Conservation (phyloP, 164 flowering plant genomes). For the Tetrastigma voinierianum region DNA sequence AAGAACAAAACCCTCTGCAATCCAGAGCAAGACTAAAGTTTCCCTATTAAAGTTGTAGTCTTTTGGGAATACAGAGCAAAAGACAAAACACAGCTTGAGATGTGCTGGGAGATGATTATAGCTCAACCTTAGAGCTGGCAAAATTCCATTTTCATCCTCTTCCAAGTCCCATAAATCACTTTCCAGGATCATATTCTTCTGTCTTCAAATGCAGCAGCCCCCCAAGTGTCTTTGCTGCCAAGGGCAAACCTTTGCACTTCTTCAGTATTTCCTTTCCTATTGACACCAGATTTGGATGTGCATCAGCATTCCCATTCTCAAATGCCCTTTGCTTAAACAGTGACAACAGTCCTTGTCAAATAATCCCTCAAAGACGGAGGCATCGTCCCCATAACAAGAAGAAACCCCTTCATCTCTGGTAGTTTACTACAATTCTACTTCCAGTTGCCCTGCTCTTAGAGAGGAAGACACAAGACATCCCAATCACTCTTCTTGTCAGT, state of each 20-base stretch:
- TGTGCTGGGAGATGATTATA: not conserved
- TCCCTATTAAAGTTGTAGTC: constrained; percentile 1
- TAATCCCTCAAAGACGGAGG: not conserved
- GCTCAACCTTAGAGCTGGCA: constrained; percentile 11
- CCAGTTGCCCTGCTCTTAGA: not conserved
- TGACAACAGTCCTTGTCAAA: not conserved
- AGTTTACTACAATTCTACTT: not conserved
- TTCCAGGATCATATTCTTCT: not conserved
- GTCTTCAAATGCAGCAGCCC: too few relatives aligned
- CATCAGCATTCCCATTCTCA: not conserved
- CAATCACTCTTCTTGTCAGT: not conserved
- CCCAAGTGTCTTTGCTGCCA: too few relatives aligned
- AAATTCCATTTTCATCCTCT: constrained; percentile 3
- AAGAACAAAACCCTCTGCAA: too few relatives aligned
- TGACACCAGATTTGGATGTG: not conserved
- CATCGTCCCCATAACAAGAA: not conserved
- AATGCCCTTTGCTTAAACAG: constrained; percentile 7
- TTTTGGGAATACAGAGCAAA: constrained; percentile 4
- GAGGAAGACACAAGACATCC: not conserved
- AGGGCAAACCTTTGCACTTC: not conserved
- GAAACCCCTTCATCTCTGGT: constrained; percentile 1
- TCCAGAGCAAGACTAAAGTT: constrained; percentile 1
- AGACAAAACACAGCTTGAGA: too few relatives aligned
- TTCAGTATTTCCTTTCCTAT: constrained; percentile 9
- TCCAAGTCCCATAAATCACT: constrained; percentile 4